These are phyloP conservation scores for Suillus decipiens DNA, from an alignment of 768 basidiomycete species.

Conservation along the genomic window DNA sequence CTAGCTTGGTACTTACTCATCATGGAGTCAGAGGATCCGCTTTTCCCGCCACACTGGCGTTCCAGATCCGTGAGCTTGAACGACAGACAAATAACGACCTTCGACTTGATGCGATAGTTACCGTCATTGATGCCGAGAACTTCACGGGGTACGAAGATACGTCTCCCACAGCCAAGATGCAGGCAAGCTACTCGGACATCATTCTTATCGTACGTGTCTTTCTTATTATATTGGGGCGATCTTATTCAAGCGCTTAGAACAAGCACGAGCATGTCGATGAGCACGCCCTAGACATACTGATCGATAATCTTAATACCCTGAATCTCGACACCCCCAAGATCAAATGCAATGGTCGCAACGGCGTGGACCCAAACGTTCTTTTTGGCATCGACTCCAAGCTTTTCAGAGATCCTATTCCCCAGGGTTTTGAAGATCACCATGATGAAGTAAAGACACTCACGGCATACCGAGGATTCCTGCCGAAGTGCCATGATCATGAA, in stretches of 20 bases:
- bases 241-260: conserved; percentile 48
- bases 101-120: conserved; percentile 86
- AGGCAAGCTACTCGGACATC: conserved; percentile 93
- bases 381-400: conserved; percentile 91
- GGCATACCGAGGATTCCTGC: conserved; percentile 45
- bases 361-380: conserved; percentile 75
- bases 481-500: conserved; percentile 19
- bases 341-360: conserved; percentile 58
- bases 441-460: conserved; percentile 87
- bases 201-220: conserved; percentile 68
- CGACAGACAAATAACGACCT: conserved; percentile 73
- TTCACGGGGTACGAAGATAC: conserved; percentile 93
- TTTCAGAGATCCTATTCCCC: conserved; percentile 40
- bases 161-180: conserved; percentile 89
- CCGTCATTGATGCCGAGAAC: conserved; percentile 90
- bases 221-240: conserved; percentile 10
- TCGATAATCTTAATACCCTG: conserved; percentile 86
- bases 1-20: conserved; percentile 9
- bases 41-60: conserved; percentile 93
- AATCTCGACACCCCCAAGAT: conserved; percentile 92
- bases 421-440: conserved; percentile 45
- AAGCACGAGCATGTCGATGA: conserved; percentile 90
- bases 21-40: conserved; percentile 72
- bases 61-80: conserved; percentile 91
- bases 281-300: conserved; percentile 73